Base-by-base conservation (phyloP, 2,329 filamentous ascomycete species). In the Akanthomyces uredinophilus region DNA sequence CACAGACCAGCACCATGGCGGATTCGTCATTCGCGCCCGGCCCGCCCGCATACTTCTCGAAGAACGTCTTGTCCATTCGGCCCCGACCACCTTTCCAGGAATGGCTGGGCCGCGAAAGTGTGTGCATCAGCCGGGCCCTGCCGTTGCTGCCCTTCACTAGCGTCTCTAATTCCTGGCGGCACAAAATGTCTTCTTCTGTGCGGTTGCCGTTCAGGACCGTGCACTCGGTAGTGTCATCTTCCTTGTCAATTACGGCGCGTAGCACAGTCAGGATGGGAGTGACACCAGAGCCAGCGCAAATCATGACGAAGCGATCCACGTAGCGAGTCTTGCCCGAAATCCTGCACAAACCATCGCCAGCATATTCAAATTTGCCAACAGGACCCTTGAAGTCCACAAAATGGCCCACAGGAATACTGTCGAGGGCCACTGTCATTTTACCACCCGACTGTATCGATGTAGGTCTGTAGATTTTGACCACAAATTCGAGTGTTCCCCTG, bases 231-330 rank as follows among this genome's bases (percentile, higher is more conserved):
- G 73, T 66, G 69, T 94, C 90, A 0, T 78, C 72, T 1, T 71
- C 67, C 65, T 94, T 85, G 50, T 82, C 79, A 72, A 92, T 82
- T 0, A 96, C 84, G 0, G 90, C 88, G 8, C 90, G 81, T 56
- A 96, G 78, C 2, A 96, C 90, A 70, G 95, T 90, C 71, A 87
- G 95, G 65, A 96, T 90, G 0, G 93, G 93, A n/a, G 93, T 96
- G 69, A 97, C 89, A 0, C 93, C 93, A n/a, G 86, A 91, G 7
- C 93, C 93, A 16, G 83, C 93, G 68, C 91, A 95, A 37, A 96
- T 87, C 92, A 96, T 96, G 70, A 90, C 79, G 73, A 96, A 91
- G 13, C 82, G 83, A 57, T 81, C 83, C 1, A 96, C 83, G 0
- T 68, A 74, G 13, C 87, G 78, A 62, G 79, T 72, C 24, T 77